phyloP scores from a whole-genome alignment of 192 early-diverging fungal genomes.

The Umbelopsis sp. region DNA sequence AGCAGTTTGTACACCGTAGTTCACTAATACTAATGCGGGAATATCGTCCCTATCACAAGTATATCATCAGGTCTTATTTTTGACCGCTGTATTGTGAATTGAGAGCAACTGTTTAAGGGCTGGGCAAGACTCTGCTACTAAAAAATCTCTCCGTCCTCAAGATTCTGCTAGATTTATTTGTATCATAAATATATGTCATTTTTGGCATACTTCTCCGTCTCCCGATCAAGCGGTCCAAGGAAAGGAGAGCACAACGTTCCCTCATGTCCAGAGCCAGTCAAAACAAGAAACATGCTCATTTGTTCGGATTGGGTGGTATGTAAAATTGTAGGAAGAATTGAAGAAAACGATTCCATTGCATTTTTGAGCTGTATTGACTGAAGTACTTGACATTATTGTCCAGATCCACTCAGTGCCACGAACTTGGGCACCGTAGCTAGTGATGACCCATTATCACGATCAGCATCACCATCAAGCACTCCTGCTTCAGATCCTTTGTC shows the following conservation, averaged over 20 bases:
- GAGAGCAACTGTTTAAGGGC: not conserved
- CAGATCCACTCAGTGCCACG: constrained; percentile 7
- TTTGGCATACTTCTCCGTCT: not conserved
- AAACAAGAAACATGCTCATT: constrained; percentile 9
- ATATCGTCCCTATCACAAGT: not conserved
- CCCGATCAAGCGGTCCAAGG: not conserved
- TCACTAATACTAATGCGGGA: not conserved
- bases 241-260: not conserved
- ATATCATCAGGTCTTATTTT: not conserved
- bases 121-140: too few species aligned
- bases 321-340: not conserved
- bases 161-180: not conserved
- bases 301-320: constrained; percentile 3
- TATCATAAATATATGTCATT: not conserved
- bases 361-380: not conserved
- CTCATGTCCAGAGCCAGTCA: not conserved
- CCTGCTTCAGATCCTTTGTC: not conserved
- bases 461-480: not conserved
- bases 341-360: too few species aligned
- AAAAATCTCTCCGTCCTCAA: not conserved
- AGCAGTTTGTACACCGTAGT: too few species aligned
- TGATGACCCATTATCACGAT: not conserved
- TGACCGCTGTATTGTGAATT: constrained; percentile 20
- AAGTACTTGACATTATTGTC: not conserved
- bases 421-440: not conserved